Percentiles rank a stretch among this genome's conserved stretches.
These are phyloP conservation scores for Ophiocordyceps robertsii DNA, from an alignment of 2,329 filamentous ascomycete genomes.

Conservation along the genomic window DNA sequence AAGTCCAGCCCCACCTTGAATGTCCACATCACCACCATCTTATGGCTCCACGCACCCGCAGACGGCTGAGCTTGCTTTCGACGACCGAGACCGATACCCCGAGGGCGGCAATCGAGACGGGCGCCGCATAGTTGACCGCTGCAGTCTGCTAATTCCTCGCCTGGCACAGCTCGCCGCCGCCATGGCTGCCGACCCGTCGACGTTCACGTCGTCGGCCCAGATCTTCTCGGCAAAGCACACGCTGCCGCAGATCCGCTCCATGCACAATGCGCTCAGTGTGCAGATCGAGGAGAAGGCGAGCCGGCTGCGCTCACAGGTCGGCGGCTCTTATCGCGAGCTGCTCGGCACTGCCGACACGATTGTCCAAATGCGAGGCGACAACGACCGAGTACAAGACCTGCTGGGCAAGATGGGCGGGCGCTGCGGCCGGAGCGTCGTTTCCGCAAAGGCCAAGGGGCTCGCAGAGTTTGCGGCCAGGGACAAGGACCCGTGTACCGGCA, in stretches of 20 bases:
- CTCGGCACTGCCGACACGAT: constrained; percentile 91
- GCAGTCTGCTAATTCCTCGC: constrained; percentile 1
- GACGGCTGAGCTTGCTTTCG: no score
- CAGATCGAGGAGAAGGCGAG: constrained; percentile 49
- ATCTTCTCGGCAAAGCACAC: constrained; percentile 43
- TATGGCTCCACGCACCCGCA: no score
- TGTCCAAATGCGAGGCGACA: constrained; percentile 72
- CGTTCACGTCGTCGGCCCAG: constrained; percentile 34
- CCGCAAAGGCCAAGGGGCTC: constrained; percentile 48
- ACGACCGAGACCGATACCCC: no score
- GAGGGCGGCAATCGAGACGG: neutral
- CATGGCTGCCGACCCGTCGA: constrained; percentile 32
- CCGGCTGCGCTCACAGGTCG: constrained; percentile 50
- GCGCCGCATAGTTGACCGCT: neutral
- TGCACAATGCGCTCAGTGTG: constrained; percentile 45
- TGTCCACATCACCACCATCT: no score
- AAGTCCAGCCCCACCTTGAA: no score
- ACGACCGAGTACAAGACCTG: constrained; percentile 57
- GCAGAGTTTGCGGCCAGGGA: constrained; percentile 25
- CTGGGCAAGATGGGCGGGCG: constrained; percentile 60
- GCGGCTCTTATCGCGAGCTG: constrained; percentile 69
- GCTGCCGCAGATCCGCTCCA: constrained; percentile 48
- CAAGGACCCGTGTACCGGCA: constrained; percentile 12
- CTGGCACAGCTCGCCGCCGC: constrained; percentile 4
- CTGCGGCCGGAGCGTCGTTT: constrained; percentile 62